Evolutionary conservation across 2,329 filamentous ascomycete genomes (phyloP).

Genomic region (Stagonosporopsis chrysanthemi): DNA sequence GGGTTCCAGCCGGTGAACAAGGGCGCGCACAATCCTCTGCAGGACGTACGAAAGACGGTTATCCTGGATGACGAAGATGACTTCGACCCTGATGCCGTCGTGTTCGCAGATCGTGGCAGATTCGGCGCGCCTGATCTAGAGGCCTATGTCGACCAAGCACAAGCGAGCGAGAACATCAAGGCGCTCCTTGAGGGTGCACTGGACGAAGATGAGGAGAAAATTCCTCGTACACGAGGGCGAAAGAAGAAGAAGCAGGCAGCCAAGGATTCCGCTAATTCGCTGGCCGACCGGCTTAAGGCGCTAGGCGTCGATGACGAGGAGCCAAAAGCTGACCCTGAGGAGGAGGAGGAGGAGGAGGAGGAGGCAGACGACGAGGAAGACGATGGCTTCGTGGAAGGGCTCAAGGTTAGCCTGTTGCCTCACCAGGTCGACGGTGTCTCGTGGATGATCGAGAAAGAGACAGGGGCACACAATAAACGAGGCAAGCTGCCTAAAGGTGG

Average conservation of each 20-base stretch:
- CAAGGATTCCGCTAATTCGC: conserved; percentile 46
- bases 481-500: conserved; percentile 84
- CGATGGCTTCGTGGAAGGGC: conserved; percentile 75
- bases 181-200: conserved; percentile 82
- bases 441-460: conserved; percentile 95
- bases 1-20: conserved; percentile 50
- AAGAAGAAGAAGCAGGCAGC: conserved; percentile 52
- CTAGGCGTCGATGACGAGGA: conserved; percentile 58
- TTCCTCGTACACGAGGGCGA: conserved; percentile 54
- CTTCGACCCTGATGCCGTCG: conserved; percentile 57
- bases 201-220: conserved; percentile 72
- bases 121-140: conserved; percentile 64
- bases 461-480: conserved; percentile 82
- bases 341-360: conserved; percentile 51
- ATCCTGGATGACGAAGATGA: conserved; percentile 53
- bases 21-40: conserved; percentile 37
- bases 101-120: conserved; percentile 54
- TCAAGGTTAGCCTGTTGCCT: conserved; percentile 86
- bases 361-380: conserved; percentile 58
- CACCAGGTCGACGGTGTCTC: conserved; percentile 93
- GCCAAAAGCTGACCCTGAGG: conserved; percentile 53
- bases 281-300: conserved; percentile 55
- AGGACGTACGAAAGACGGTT: conserved; percentile 50
- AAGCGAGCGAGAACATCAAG: conserved; percentile 79
- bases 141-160: conserved; percentile 72